Evolutionary conservation across 805 yeast genomes (phyloP).

Genomic region (Kluyveromyces dobzhanskii): DNA sequence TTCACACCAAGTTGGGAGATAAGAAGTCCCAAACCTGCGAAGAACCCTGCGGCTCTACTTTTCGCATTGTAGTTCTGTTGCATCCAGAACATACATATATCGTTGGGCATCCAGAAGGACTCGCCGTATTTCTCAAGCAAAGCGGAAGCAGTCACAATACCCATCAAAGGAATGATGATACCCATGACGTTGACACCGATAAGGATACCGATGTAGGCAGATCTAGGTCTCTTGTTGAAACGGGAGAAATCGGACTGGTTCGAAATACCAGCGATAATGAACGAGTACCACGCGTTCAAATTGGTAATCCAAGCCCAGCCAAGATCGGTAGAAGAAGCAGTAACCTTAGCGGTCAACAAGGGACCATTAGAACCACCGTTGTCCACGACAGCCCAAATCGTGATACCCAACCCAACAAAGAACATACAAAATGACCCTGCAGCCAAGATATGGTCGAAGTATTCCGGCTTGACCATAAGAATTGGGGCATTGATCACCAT

Average conservation of each 20-base stretch:
- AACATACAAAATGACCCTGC: conserved; percentile 20
- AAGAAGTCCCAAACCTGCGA: conserved; percentile 27
- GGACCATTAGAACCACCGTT: conserved; percentile 29
- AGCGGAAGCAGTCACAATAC: conserved; percentile 29
- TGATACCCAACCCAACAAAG: conserved; percentile 26
- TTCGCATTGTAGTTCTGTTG: conserved; percentile 25
- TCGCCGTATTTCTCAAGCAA: conserved; percentile 26
- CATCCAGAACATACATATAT: conserved; percentile 32
- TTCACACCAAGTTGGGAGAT: conserved; percentile 29
- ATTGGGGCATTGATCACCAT: conserved; percentile 27
- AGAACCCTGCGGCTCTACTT: conserved; percentile 32
- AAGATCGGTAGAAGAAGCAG: conserved; percentile 20
- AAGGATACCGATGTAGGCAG: conserved; percentile 23
- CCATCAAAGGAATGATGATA: conserved; percentile 30
- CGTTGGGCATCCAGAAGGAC: conserved; percentile 31
- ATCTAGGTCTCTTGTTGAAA: conserved; percentile 19
- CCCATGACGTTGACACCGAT: conserved; percentile 28
- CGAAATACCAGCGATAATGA: conserved; percentile 32
- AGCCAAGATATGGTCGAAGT: conserved; percentile 21
- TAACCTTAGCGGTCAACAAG: conserved; percentile 19
- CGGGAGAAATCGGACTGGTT: conserved; percentile 34
- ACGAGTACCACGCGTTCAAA: conserved; percentile 34
- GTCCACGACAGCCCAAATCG: conserved; percentile 22
- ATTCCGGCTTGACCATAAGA: conserved; percentile 27
- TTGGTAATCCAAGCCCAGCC: conserved; percentile 36